A percentile compares a stretch with the other conserved stretches of the same genome.
Conservation (phyloP, 2,329 filamentous ascomycete genomes). For the Calonectria honghensis region DNA sequence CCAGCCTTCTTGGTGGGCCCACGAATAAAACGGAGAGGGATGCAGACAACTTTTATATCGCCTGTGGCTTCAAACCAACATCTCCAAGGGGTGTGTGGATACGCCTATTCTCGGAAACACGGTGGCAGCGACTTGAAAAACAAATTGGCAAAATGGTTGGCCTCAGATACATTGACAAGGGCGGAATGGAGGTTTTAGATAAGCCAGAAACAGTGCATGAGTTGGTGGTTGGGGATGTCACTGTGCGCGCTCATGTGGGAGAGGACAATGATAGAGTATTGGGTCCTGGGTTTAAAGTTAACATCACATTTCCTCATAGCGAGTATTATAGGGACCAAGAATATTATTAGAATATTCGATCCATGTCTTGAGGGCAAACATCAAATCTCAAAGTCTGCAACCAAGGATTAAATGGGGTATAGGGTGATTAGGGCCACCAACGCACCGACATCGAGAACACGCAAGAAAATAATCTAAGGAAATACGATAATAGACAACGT, state of each 20-base stretch:
- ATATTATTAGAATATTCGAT: constrained; percentile 7
- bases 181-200: constrained; percentile 9
- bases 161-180: constrained; percentile 7
- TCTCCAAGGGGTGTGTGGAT: background rate
- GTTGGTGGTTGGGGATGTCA: background rate
- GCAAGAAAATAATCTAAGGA: background rate
- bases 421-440: background rate
- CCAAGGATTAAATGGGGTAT: background rate
- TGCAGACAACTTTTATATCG: constrained; percentile 16
- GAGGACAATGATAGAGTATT: constrained; percentile 2
- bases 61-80: constrained; percentile 13
- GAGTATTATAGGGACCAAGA: background rate
- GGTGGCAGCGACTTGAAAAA: constrained; percentile 12
- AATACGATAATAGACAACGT: background rate
- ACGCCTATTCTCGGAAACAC: constrained; percentile 9
- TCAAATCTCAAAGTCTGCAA: background rate
- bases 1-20: background rate
- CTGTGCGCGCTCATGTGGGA: background rate
- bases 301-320: constrained; percentile 1
- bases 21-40: background rate
- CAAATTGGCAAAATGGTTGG: constrained; percentile 1
- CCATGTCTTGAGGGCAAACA: background rate
- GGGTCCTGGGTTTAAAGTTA: background rate
- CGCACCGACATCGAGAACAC: no score
- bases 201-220: constrained; percentile 3